Conservation (phyloP, 2,329 filamentous ascomycete genomes). For the Aspergillus thermomutatus region DNA sequence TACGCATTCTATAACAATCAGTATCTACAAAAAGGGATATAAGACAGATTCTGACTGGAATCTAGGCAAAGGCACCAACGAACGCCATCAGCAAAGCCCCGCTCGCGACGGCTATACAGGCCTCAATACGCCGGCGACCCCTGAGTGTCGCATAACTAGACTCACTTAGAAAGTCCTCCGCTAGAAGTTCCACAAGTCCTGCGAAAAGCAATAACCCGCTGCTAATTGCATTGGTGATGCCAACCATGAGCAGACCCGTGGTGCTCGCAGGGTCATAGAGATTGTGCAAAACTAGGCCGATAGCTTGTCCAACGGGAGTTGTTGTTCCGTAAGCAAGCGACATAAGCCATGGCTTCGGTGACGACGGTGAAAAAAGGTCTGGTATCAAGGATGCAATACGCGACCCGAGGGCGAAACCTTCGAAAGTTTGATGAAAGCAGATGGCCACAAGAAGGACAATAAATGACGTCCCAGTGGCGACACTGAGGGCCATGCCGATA, state of each 20-base stretch:
- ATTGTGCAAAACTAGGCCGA: constrained; percentile 72
- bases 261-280: constrained; percentile 77
- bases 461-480: constrained; percentile 75
- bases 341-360: constrained; percentile 72
- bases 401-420: constrained; percentile 79
- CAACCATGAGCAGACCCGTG: constrained; percentile 74
- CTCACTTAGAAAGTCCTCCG: constrained; percentile 75
- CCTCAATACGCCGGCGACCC: constrained; percentile 58
- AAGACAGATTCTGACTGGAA: neutral
- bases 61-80: constrained; percentile 63
- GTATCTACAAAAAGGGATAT: constrained; percentile 8
- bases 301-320: constrained; percentile 79
- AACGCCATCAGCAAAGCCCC: constrained; percentile 63
- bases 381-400: constrained; percentile 75
- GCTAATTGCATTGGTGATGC: constrained; percentile 83
- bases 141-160: constrained; percentile 59
- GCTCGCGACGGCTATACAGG: constrained; percentile 58
- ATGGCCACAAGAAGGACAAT: constrained; percentile 77
- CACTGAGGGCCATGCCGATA: constrained; percentile 81
- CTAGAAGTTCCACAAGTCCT: constrained; percentile 76
- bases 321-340: constrained; percentile 63
- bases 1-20: neutral
- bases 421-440: constrained; percentile 82
- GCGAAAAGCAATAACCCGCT: constrained; percentile 78
- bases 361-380: constrained; percentile 63